These are phyloP conservation scores for Trametes pubescens DNA, from an alignment of 1,284 basidiomycete genomes.

Conservation along the genomic window DNA sequence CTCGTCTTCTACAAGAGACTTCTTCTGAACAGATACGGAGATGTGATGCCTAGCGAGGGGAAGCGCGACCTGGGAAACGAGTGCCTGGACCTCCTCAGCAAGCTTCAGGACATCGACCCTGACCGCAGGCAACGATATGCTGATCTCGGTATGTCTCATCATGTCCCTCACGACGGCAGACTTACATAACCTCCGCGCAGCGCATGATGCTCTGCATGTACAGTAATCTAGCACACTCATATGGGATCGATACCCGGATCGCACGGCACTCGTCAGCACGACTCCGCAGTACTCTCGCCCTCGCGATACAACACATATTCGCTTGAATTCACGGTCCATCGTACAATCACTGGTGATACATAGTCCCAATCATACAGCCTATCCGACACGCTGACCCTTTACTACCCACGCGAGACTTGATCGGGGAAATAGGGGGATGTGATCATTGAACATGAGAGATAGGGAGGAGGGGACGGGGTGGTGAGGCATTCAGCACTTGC, in stretches of 20 bases:
- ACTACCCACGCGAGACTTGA: conserved; percentile 4
- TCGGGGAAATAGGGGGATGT: background rate
- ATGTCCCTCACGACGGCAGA: background rate
- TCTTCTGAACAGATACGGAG: conserved; percentile 54
- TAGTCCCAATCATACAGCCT: conserved; percentile 15
- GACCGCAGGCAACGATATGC: conserved; percentile 66
- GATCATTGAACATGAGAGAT: conserved; percentile 8
- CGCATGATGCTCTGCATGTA: conserved; percentile 1
- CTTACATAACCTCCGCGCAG: background rate
- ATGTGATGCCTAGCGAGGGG: conserved; percentile 41
- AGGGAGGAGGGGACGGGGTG: conserved; percentile 4
- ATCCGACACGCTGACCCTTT: conserved; percentile 26
- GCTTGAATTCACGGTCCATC: background rate
- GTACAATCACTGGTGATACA: conserved; percentile 11
- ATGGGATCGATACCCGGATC: background rate
- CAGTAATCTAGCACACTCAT: background rate
- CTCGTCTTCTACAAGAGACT: conserved; percentile 83
- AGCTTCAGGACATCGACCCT: conserved; percentile 66
- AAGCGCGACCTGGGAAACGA: conserved; percentile 50
- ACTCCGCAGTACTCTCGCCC: background rate
- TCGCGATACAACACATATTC: background rate
- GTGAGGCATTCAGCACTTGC: conserved; percentile 61
- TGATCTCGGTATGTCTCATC: conserved; percentile 60
- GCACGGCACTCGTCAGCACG: background rate
- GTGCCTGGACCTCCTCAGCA: conserved; percentile 59